A percentile compares a stretch with the other conserved stretches of the same genome.
Conservation (phyloP, 2,329 filamentous ascomycete species). For the Colletotrichum lupini region DNA sequence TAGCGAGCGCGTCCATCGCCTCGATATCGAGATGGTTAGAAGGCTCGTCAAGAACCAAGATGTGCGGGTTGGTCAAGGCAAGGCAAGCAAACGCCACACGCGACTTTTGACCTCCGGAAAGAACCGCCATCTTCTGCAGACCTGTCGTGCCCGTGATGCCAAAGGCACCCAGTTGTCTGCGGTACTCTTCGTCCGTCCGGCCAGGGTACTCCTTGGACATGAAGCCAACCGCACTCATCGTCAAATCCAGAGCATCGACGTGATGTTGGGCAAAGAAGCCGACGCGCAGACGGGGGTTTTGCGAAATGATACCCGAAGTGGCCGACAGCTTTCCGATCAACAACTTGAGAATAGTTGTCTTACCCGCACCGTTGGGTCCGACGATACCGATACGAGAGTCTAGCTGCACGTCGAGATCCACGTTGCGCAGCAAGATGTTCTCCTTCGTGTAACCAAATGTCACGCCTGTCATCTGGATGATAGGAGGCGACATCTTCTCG, state of each 20-base stretch:
- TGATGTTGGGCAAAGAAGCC: slow-evolving; percentile 99
- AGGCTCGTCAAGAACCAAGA: slow-evolving; percentile 97
- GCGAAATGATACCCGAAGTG: slow-evolving; percentile 83
- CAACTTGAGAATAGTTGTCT: slow-evolving; percentile 98
- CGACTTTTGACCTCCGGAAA: slow-evolving; percentile 98
- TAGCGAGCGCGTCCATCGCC: slow-evolving; percentile 94
- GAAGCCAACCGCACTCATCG: slow-evolving; percentile 89
- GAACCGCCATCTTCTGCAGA: slow-evolving; percentile 91
- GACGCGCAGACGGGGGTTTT: slow-evolving; percentile 87
- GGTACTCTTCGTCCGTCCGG: slow-evolving; percentile 95
- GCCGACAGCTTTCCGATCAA: slow-evolving; percentile 87
- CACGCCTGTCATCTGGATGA: slow-evolving; percentile 96
- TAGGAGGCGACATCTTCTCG: slow-evolving; percentile 96
- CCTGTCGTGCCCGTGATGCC: slow-evolving; percentile 94
- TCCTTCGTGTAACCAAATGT: slow-evolving; percentile 88
- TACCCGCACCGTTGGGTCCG: slow-evolving; percentile 98
- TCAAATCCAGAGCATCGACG: slow-evolving; percentile 94
- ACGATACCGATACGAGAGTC: slow-evolving; percentile 99
- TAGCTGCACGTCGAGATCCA: slow-evolving; percentile 96
- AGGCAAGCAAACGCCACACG: slow-evolving; percentile 98
- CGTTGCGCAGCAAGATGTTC: slow-evolving; percentile 82
- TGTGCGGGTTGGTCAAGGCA: slow-evolving; percentile 93
- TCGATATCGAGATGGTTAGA: slow-evolving; percentile 99
- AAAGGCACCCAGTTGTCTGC: slow-evolving; percentile 90
- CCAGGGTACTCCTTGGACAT: slow-evolving; percentile 95